phyloP scores from a whole-genome alignment of 805 yeast genomes.

The Kazachstania kunashirensis region DNA sequence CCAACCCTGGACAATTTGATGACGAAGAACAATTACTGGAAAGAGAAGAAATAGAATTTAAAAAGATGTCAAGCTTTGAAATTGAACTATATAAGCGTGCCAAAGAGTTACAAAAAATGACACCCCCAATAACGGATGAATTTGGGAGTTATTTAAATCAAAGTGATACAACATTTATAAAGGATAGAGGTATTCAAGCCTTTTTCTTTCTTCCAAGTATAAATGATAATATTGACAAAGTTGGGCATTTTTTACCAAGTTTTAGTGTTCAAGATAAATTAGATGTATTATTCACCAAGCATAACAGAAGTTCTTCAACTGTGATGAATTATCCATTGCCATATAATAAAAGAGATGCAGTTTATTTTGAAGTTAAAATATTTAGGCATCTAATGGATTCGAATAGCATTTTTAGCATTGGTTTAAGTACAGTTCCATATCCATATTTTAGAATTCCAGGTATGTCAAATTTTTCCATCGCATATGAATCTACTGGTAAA shows the following conservation, averaged over 20 bases:
- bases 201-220: conserved; percentile 28
- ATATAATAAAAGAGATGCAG: conserved; percentile 46
- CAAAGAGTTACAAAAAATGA: conserved; percentile 23
- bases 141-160: conserved; percentile 25
- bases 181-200: conserved; percentile 30
- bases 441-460: conserved; percentile 75
- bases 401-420: conserved; percentile 50
- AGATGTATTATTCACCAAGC: conserved; percentile 25
- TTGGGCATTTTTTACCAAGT: conserved; percentile 29
- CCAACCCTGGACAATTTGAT: conserved; percentile 24
- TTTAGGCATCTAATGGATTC: conserved; percentile 29
- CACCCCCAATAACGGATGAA: conserved; percentile 25
- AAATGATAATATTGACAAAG: conserved; percentile 27
- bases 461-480: conserved; percentile 55
- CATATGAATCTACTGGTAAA: conserved; percentile 66
- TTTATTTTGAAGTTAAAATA: conserved; percentile 58
- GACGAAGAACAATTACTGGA: conserved; percentile 19
- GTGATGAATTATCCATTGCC: conserved; percentile 32
- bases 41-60: conserved; percentile 19
- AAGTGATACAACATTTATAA: conserved; percentile 22
- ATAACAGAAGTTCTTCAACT: conserved; percentile 26
- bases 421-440: conserved; percentile 62
- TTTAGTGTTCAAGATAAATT: conserved; percentile 29
- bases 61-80: conserved; percentile 27
- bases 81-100: conserved; percentile 25